Conservation (phyloP, 2,329 filamentous ascomycete species). For the Emericellopsis atlantica region DNA sequence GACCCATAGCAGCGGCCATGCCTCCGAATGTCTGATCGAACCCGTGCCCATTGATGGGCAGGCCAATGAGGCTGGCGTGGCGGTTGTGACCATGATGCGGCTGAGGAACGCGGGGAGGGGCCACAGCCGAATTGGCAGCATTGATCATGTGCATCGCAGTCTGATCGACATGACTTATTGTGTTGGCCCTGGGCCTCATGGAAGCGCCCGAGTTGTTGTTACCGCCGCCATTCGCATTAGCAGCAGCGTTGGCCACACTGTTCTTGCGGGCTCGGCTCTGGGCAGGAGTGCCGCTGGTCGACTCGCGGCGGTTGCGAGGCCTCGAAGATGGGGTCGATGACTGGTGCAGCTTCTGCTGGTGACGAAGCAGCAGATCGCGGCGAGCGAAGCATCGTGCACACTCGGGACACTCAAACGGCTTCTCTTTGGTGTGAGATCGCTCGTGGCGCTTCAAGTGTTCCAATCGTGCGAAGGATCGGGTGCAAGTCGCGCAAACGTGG, state of each 20-base stretch:
- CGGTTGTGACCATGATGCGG: conserved; percentile 49
- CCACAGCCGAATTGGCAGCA: conserved; percentile 41
- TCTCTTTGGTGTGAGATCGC: conserved; percentile 96
- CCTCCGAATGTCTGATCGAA: conserved; percentile 55
- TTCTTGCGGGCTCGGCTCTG: conserved; percentile 79
- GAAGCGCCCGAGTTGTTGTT: conserved; percentile 25
- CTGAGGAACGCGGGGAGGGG: conserved; percentile 32
- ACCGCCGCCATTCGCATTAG: conserved; percentile 23
- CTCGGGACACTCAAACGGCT: conserved; percentile 94
- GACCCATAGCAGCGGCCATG: conserved; percentile 57
- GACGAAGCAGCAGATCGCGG: conserved; percentile 78
- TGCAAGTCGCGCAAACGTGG: conserved; percentile 85
- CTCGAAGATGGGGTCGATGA: conserved; percentile 78
- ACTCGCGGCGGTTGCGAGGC: conserved; percentile 81
- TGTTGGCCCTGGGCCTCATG: conserved; percentile 87
- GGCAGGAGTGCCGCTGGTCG: conserved; percentile 58
- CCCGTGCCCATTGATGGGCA: conserved; percentile 35
- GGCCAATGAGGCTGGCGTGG: conserved; percentile 61
- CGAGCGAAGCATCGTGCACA: conserved; percentile 91
- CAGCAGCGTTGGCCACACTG: conserved; percentile 56
- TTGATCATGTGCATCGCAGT: conserved; percentile 61
- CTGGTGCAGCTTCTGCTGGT: conserved; percentile 98
- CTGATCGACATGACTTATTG: conserved; percentile 85
- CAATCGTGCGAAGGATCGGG: conserved; percentile 82
- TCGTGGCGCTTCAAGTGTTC: conserved; percentile 97